phyloP scores from a whole-genome alignment of 306 rosid genomes.

The Trifolium subterraneum region DNA sequence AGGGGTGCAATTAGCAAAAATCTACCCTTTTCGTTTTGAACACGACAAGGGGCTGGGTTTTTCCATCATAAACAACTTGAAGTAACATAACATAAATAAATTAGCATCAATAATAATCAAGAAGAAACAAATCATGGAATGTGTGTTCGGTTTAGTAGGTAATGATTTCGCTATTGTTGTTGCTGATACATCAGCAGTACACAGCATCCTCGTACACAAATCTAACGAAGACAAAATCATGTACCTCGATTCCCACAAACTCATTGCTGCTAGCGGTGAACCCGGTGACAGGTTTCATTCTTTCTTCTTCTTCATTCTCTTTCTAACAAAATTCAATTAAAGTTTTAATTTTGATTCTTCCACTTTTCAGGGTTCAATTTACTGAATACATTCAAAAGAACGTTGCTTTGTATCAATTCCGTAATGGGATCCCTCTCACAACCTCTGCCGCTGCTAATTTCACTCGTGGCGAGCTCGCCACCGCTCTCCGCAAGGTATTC shows the following conservation, averaged over 20 bases:
- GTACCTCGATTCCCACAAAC: conserved; percentile 95
- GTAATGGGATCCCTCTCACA: conserved; percentile 43
- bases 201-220: conserved; percentile 93
- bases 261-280: conserved; percentile 96
- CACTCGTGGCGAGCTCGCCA: conserved; percentile 47
- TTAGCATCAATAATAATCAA: too few relatives aligned
- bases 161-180: conserved; percentile 79
- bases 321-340: background rate
- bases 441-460: conserved; percentile 46
- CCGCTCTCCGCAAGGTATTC: conserved; percentile 44
- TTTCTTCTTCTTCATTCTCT: background rate
- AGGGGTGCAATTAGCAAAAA: background rate
- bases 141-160: conserved; percentile 83
- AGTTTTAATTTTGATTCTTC: background rate
- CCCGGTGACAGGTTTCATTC: conserved; percentile 79
- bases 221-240: conserved; percentile 98
- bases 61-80: too few relatives aligned
- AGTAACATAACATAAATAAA: too few relatives aligned
- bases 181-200: conserved; percentile 91
- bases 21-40: too few relatives aligned
- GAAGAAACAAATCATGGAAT: conserved; percentile 69
- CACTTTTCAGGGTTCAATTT: conserved; percentile 40
- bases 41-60: too few relatives aligned
- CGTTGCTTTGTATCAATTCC: conserved; percentile 43
- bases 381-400: conserved; percentile 42